Base-by-base conservation (phyloP, 768 basidiomycete genomes). In the Coprinopsis cinerea region DNA sequence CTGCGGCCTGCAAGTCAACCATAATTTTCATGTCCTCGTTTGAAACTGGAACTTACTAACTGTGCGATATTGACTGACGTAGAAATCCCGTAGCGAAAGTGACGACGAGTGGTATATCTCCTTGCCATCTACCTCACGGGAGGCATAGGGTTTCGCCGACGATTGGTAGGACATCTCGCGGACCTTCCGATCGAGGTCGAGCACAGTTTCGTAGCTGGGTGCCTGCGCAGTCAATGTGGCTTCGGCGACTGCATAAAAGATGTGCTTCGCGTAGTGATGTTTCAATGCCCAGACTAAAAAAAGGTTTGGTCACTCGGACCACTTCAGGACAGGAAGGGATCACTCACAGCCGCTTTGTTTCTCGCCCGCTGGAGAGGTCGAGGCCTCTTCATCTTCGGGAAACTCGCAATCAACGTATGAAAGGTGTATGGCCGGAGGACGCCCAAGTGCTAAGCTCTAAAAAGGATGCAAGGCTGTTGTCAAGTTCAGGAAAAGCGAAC, bases 391-490 rank as follows among this genome's bases (percentile, higher is more conserved):
- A 53, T 83, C 80, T 4, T 64, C 59, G 0, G 82, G 81, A 42
- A 77, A 74, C 57, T 82, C 78, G 53, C 81, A 82, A 51, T 83
- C 82, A 4, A 82, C 72, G 45, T 81, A 82, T 1, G 79, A 79
- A 23, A 80, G 59, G 27, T 74, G 75, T 43, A 80, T 75, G 3
- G 79, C 75, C 0, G 80, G 81, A 5, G 82, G 82, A 17, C 82
- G 73, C 15, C 82, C 82, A 6, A 79, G 63, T 9, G 76, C 72
- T 35, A 83, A 63, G 57, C 80, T 78, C 81, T 83, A 53, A 26
- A 13, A 25, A 13, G 30, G 17, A 14, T 17, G 54, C 47, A n/a
- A 17, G 18, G n/a, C n/a, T n/a, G n/a, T n/a, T n/a, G n/a, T n/a
- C n/a, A n/a, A n/a, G n/a, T n/a, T n/a, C 20, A 47, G 23, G 15